Evolutionary conservation across 768 basidiomycete genomes (phyloP).

Genomic region (Solioccasus polychromus): DNA sequence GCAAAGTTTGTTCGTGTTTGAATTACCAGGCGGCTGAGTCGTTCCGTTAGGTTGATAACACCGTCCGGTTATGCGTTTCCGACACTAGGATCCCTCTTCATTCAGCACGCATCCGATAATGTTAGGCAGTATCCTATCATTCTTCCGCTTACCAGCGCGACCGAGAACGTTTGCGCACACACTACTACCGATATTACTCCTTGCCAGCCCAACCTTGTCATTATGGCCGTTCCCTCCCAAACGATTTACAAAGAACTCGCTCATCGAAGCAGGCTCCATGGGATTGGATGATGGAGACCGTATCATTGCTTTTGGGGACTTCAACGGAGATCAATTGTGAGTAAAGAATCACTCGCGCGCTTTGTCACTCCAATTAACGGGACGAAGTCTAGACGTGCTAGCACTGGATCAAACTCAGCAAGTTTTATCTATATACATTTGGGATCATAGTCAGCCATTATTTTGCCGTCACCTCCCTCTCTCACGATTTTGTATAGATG

Average conservation of each 20-base stretch:
- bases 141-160: too few relatives aligned
- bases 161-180: not conserved
- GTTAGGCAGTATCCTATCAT: too few relatives aligned
- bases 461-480: not conserved
- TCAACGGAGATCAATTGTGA: constrained; percentile 94
- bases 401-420: constrained; percentile 73
- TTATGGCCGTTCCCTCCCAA: constrained; percentile 89
- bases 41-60: not conserved
- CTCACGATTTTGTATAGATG: constrained; percentile 39
- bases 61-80: constrained; percentile 6
- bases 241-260: constrained; percentile 75
- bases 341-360: constrained; percentile 25
- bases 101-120: too few relatives aligned
- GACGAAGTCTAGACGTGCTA: constrained; percentile 72
- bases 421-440: constrained; percentile 72
- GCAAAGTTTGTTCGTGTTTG: constrained; percentile 30
- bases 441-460: constrained; percentile 71
- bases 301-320: constrained; percentile 90
- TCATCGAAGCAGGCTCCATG: constrained; percentile 76
- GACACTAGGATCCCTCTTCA: not conserved
- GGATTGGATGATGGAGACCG: constrained; percentile 72
- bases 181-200: constrained; percentile 16
- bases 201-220: constrained; percentile 26
- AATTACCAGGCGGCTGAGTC: constrained; percentile 4
- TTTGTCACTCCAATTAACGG: not conserved